phyloP scores from a whole-genome alignment of 1,284 basidiomycete species.

The Naganishia liquefaciens region DNA sequence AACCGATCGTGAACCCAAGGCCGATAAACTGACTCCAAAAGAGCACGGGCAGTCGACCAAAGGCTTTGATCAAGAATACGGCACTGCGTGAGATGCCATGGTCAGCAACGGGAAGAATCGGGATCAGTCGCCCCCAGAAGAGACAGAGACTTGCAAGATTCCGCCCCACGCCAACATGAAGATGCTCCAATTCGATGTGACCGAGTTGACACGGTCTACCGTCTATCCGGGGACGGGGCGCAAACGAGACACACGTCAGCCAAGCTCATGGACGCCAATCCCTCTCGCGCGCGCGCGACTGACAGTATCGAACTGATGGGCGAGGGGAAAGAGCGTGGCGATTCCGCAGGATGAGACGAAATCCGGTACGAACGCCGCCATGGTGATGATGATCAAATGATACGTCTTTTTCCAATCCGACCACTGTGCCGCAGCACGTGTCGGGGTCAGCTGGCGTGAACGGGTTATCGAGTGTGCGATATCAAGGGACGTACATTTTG shows the following conservation, averaged over 20 bases:
- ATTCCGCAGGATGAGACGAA: slow-evolving; percentile 29
- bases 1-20: slow-evolving; percentile 25
- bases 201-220: slow-evolving; percentile 12
- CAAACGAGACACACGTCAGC: background rate
- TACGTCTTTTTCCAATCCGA: slow-evolving; percentile 25
- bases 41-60: slow-evolving; percentile 24
- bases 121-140: too few relatives aligned
- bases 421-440: slow-evolving; percentile 2
- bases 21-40: slow-evolving; percentile 28
- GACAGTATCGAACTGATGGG: slow-evolving; percentile 21
- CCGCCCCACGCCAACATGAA: slow-evolving; percentile 29
- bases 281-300: background rate
- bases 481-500: slow-evolving; percentile 18
- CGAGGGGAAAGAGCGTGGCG: slow-evolving; percentile 24
- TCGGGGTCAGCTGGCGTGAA: background rate
- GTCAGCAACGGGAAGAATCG: too few relatives aligned
- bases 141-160: slow-evolving; percentile 27
- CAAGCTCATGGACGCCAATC: background rate
- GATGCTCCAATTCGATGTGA: slow-evolving; percentile 22
- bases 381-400: slow-evolving; percentile 26
- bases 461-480: background rate
- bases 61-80: slow-evolving; percentile 28
- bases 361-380: slow-evolving; percentile 28
- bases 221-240: too few relatives aligned
- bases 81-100: slow-evolving; percentile 5